These are phyloP conservation scores for Acidiella bohemica DNA, from an alignment of 495 filamentous ascomycete species.

Conservation along the genomic window DNA sequence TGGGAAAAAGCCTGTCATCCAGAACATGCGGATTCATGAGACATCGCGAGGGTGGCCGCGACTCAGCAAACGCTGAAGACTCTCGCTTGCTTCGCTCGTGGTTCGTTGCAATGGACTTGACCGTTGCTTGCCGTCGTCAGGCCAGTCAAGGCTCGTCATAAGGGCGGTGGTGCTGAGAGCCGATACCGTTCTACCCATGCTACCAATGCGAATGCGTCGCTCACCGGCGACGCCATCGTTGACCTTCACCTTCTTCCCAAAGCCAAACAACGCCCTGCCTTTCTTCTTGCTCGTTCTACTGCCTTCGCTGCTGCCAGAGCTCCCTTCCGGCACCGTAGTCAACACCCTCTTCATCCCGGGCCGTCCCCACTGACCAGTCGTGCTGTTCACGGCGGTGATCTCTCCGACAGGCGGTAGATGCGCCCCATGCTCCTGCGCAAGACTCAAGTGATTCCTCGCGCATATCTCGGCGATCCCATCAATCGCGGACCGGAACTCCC, in stretches of 20 bases:
- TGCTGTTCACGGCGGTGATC: constrained; percentile 25
- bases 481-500: constrained; percentile 43
- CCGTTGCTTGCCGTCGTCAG: too few relatives aligned
- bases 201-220: constrained; percentile 11
- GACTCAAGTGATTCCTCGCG: constrained; percentile 45
- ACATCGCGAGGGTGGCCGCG: too few relatives aligned
- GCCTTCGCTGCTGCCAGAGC: constrained; percentile 25
- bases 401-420: constrained; percentile 50
- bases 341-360: constrained; percentile 20
- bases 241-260: background rate
- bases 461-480: constrained; percentile 53
- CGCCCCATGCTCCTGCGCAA: constrained; percentile 51
- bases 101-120: too few relatives aligned
- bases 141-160: background rate
- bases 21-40: too few relatives aligned
- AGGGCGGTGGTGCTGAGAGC: constrained; percentile 12
- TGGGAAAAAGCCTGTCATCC: too few relatives aligned
- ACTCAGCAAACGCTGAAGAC: too few relatives aligned
- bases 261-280: constrained; percentile 1
- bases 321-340: constrained; percentile 27
- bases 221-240: background rate
- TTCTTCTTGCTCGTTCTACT: constrained; percentile 11
- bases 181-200: constrained; percentile 13
- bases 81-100: too few relatives aligned
- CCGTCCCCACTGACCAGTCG: background rate